Evolutionary conservation across 257 asterid species (phyloP).

Genomic region (Perilla frutescens): DNA sequence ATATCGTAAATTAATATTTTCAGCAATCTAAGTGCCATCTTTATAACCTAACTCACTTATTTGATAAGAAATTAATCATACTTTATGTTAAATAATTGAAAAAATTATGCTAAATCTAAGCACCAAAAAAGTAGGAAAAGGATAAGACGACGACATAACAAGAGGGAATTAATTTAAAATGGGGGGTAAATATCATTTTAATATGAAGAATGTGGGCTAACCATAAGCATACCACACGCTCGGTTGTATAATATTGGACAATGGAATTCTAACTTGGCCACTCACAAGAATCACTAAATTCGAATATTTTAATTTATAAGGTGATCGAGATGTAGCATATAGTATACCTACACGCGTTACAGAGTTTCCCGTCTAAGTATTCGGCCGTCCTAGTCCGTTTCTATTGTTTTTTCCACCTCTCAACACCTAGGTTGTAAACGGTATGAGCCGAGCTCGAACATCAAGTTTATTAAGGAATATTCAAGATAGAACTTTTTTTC

Average conservation of each 20-base stretch:
- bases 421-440: no score
- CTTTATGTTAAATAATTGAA: constrained; percentile 25
- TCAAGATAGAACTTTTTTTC: no score
- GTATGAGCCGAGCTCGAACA: no score
- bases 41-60: constrained; percentile 33
- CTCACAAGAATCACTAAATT: constrained; percentile 22
- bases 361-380: no score
- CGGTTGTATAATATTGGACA: constrained; percentile 27
- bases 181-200: constrained; percentile 22
- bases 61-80: constrained; percentile 29
- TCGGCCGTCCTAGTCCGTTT: no score
- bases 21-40: not conserved
- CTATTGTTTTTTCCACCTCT: no score
- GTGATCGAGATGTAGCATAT: no score
- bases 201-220: constrained; percentile 24
- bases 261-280: constrained; percentile 33
- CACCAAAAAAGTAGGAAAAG: constrained; percentile 34
- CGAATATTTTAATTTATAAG: no score
- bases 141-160: constrained; percentile 29
- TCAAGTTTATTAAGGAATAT: no score
- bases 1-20: not conserved
- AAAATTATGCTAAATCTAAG: not conserved
- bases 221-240: constrained; percentile 34
- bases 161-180: not conserved
- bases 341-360: no score